Conservation (phyloP, 139 green algal species). For the Nannochloris sp. region DNA sequence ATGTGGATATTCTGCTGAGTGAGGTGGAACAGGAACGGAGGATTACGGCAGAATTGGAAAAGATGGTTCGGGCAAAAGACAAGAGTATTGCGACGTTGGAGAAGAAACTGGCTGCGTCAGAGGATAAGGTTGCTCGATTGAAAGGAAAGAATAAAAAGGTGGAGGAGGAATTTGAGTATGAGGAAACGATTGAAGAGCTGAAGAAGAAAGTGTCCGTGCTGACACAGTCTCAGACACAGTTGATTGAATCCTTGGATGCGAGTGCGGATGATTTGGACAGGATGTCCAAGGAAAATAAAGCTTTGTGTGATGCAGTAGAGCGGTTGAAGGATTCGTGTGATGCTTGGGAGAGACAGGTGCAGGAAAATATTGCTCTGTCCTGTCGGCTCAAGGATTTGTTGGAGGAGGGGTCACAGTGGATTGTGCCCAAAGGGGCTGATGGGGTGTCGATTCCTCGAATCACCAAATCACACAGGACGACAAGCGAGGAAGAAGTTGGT, state of each 20-base stretch:
- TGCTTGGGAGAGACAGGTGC: constrained; percentile 48
- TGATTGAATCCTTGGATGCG: constrained; percentile 47
- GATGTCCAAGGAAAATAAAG: constrained; percentile 31
- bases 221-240: constrained; percentile 47
- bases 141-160: not conserved
- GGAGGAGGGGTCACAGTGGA: constrained; percentile 54
- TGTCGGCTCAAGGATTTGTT: constrained; percentile 58
- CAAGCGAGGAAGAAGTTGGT: too few species aligned
- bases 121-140: constrained; percentile 5
- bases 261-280: constrained; percentile 51
- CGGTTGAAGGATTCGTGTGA: constrained; percentile 1
- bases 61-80: constrained; percentile 6
- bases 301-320: constrained; percentile 15
- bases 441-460: not conserved
- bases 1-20: constrained; percentile 18
- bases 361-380: constrained; percentile 37
- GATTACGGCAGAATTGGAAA: constrained; percentile 10
- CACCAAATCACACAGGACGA: constrained; percentile 1
- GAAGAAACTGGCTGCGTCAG: constrained; percentile 16
- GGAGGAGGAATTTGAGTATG: not conserved
- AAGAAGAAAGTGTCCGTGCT: constrained; percentile 33
- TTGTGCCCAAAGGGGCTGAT: not conserved
- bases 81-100: constrained; percentile 1
- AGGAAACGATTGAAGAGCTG: constrained; percentile 16
- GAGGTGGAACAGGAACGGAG: constrained; percentile 20